Percentiles rank a stretch among this genome's conserved stretches.
Conservation (phyloP, 495 filamentous ascomycete species). For the Penicillium mononematosum region DNA sequence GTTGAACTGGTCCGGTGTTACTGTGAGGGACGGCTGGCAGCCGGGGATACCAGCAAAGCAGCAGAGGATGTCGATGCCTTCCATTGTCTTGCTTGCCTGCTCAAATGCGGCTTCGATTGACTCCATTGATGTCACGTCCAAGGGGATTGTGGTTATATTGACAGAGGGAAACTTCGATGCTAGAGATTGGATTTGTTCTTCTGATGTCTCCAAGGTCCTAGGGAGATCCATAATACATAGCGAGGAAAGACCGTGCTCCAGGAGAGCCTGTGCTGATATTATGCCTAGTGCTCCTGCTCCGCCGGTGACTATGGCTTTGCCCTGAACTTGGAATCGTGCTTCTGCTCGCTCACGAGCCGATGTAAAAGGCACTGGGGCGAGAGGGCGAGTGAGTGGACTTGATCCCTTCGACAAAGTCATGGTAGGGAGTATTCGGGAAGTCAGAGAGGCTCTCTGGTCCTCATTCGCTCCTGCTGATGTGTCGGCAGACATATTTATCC, state of each 20-base stretch:
- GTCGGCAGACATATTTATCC: neutral
- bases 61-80: slow-evolving; percentile 56
- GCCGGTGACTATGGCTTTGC: slow-evolving; percentile 68
- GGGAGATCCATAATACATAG: slow-evolving; percentile 62
- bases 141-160: slow-evolving; percentile 44
- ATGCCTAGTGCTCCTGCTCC: slow-evolving; percentile 68
- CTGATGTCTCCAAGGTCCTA: slow-evolving; percentile 39
- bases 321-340: slow-evolving; percentile 58
- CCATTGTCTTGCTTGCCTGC: slow-evolving; percentile 41
- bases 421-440: slow-evolving; percentile 56
- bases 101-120: slow-evolving; percentile 48
- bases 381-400: slow-evolving; percentile 5
- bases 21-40: slow-evolving; percentile 56
- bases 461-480: neutral
- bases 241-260: slow-evolving; percentile 66
- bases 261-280: slow-evolving; percentile 56
- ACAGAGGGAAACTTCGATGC: slow-evolving; percentile 52
- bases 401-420: slow-evolving; percentile 56
- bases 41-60: slow-evolving; percentile 69
- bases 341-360: slow-evolving; percentile 50
- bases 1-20: slow-evolving; percentile 55
- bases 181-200: slow-evolving; percentile 42
- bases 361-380: slow-evolving; percentile 47
- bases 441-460: slow-evolving; percentile 14
- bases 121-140: slow-evolving; percentile 60